Base-by-base conservation (phyloP, 2,329 filamentous ascomycete genomes). In the Aaosphaeria arxii region DNA sequence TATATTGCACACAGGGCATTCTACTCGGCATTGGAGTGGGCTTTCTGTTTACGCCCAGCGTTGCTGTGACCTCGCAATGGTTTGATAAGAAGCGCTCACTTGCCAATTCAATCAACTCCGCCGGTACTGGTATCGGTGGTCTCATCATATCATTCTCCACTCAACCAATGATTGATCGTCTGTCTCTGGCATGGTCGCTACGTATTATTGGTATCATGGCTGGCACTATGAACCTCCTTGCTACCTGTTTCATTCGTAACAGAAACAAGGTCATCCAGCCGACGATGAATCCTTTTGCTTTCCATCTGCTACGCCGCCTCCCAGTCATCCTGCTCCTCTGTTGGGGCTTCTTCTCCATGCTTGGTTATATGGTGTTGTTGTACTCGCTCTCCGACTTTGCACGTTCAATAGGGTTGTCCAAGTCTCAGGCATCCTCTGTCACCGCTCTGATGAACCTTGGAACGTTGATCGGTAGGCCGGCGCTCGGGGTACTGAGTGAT, bases 311-410 rank as follows among this genome's bases (percentile, higher is more conserved):
- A 1, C 51, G 54, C n/a, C 62, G 66, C 7, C 61, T 66, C 13
- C 61, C 67, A 3, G 69, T 73, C 1, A 11, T 69, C 4, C 52
- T 76, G 3, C 54, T 76, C 31, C 61, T 74, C 4, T 50, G 51
- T 0, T 78, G 74, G 71, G 70, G 64, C 6, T 76, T 78, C 46
- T 60, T 71, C 24, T 74, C 64, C 45, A 71, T 79, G 59, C 56
- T 79, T 2, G 76, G 76, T 1, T 79, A 79, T 48, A 73, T 78
- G 46, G 64, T 69, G 1, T 51, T 78, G n/a, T 57, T 79, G 2
- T 77, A 71, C 54, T 75, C 70, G 7, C 51, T 80, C n/a, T 70
- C 75, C 0, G 72, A 75, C 47, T 80, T 75, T 53, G 75, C 72
- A 2, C 53, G 66, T 7, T 74, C 67, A 7, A 70, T 77, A 11